These are phyloP conservation scores for Phytophthora lateralis DNA, from an alignment of 352 stramenopile species.

Conservation along the genomic window DNA sequence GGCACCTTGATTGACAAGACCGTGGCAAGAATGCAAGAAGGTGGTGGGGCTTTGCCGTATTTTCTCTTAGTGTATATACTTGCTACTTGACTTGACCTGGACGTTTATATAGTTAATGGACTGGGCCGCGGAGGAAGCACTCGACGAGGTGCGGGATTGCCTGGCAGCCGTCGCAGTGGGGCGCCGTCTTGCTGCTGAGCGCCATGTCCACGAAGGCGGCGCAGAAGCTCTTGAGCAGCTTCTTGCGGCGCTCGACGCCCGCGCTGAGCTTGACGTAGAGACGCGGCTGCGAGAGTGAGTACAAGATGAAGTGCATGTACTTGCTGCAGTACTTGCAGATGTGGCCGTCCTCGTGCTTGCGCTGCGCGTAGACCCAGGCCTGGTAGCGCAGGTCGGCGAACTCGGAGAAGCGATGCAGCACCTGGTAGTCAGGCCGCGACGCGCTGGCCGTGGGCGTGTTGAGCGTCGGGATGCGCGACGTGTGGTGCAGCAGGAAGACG, in stretches of 20 bases:
- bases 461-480: constrained; percentile 59
- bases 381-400: constrained; percentile 52
- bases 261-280: constrained; percentile 43
- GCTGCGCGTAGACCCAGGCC: constrained; percentile 45
- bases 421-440: constrained; percentile 42
- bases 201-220: constrained; percentile 52
- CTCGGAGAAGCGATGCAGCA: constrained; percentile 53
- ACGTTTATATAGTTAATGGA: constrained; percentile 25
- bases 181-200: constrained; percentile 37
- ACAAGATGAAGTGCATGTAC: constrained; percentile 63
- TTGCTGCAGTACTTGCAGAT: constrained; percentile 54
- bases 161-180: constrained; percentile 42
- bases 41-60: constrained; percentile 6
- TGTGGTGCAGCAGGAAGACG: constrained; percentile 60
- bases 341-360: constrained; percentile 39
- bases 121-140: constrained; percentile 36
- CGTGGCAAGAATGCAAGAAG: constrained; percentile 1
- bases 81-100: constrained; percentile 2
- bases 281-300: constrained; percentile 45
- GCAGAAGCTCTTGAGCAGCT: constrained; percentile 46
- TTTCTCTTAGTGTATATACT: constrained; percentile 15
- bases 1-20: neutral
- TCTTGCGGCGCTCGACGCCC: constrained; percentile 40
- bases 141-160: constrained; percentile 48
- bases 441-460: constrained; percentile 36